Conservation (phyloP, 2,329 filamentous ascomycete species). For the Domatiomyces catenatus region DNA sequence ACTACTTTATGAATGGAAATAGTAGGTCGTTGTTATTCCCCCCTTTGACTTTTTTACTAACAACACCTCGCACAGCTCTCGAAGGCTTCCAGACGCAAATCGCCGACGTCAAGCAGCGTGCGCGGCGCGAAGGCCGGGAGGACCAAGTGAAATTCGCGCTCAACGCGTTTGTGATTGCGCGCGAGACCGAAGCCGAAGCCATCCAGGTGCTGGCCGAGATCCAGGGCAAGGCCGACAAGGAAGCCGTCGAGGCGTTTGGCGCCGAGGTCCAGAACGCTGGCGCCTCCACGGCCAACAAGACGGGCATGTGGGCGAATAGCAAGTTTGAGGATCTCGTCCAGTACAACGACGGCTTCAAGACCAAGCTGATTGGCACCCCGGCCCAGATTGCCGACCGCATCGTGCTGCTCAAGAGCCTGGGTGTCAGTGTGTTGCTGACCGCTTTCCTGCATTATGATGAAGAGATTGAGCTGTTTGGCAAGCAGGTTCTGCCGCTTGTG, state of each 20-base stretch:
- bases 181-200: constrained; percentile 41
- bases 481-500: constrained; percentile 33
- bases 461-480: constrained; percentile 36
- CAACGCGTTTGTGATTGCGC: constrained; percentile 28
- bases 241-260: constrained; percentile 36
- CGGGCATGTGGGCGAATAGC: constrained; percentile 39
- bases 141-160: constrained; percentile 33
- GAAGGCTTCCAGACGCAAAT: constrained; percentile 39
- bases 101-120: constrained; percentile 32
- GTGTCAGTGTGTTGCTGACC: constrained; percentile 29
- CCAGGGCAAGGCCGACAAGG: constrained; percentile 37
- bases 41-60: not conserved
- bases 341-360: constrained; percentile 43
- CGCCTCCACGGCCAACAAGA: constrained; percentile 31
- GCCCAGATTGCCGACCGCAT: constrained; percentile 61
- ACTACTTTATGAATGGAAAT: constrained; percentile 44
- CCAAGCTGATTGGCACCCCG: constrained; percentile 39
- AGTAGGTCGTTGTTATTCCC: constrained; percentile 10
- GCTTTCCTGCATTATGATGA: constrained; percentile 40
- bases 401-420: constrained; percentile 33
- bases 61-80: constrained; percentile 19
- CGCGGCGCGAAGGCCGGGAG: constrained; percentile 30
- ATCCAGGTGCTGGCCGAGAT: constrained; percentile 36
- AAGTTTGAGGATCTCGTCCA: constrained; percentile 39
- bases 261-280: constrained; percentile 37